Evolutionary conservation across 345 rosid species (phyloP).

Genomic region (Lepidium sativum): DNA sequence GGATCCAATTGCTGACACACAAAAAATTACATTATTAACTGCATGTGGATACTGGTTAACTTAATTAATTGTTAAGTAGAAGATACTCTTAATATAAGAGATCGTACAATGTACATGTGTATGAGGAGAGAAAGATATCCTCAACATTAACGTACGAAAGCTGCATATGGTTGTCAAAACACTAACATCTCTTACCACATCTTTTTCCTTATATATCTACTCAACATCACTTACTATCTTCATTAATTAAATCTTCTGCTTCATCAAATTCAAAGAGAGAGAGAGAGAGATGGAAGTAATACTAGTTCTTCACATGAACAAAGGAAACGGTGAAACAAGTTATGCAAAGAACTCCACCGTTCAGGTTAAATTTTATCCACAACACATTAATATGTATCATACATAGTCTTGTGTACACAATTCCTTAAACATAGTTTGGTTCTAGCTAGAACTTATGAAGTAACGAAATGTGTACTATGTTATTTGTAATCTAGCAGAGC

Average conservation of each 20-base stretch:
- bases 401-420: background rate
- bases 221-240: constrained; percentile 19
- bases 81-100: background rate
- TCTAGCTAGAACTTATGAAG: background rate
- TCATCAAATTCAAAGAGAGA: background rate
- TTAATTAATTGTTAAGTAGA: background rate
- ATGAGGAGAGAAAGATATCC: too few relatives aligned
- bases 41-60: background rate
- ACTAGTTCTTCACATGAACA: constrained; percentile 60
- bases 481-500: constrained; percentile 29
- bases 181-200: background rate
- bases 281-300: constrained; percentile 43
- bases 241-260: constrained; percentile 11
- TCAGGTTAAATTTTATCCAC: constrained; percentile 40
- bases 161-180: constrained; percentile 11
- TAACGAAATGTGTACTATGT: background rate
- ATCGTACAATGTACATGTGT: background rate
- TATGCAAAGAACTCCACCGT: constrained; percentile 55
- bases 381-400: background rate
- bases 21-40: too few relatives aligned
- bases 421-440: background rate
- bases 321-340: constrained; percentile 69
- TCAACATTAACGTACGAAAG: background rate
- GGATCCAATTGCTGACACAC: too few relatives aligned
- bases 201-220: constrained; percentile 15